Evolutionary conservation across 2,329 filamentous ascomycete genomes (phyloP).

Genomic region (Salinomyces thailandicus): DNA sequence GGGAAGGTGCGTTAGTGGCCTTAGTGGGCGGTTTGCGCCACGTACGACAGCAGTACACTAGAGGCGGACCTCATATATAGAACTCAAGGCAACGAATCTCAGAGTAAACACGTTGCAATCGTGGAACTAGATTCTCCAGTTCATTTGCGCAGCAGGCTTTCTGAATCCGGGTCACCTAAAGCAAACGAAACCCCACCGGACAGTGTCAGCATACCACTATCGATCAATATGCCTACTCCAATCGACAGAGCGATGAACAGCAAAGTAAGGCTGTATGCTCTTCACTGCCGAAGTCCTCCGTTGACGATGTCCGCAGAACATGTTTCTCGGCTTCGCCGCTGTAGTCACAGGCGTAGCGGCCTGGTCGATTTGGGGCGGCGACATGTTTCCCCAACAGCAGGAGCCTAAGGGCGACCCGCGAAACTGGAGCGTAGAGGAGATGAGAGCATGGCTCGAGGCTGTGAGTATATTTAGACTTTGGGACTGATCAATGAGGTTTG

Average conservation of each 20-base stretch:
- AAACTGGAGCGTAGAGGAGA: constrained; percentile 68
- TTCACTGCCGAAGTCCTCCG: constrained; percentile 3
- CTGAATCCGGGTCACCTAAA: no score
- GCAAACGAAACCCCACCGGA: no score
- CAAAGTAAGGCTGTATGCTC: constrained; percentile 27
- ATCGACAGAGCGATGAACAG: constrained; percentile 39
- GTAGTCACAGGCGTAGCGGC: constrained; percentile 70
- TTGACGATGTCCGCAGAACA: constrained; percentile 17
- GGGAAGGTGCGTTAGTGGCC: no score
- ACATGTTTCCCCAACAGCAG: constrained; percentile 63
- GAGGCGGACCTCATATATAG: no score
- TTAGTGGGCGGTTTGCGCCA: no score
- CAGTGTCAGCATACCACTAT: background rate
- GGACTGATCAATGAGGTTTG: background rate
- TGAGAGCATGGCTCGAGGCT: constrained; percentile 67
- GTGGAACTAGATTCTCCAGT: no score
- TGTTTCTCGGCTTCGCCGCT: constrained; percentile 60
- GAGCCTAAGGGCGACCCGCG: constrained; percentile 70
- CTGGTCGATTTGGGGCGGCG: constrained; percentile 76
- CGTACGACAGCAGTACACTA: no score
- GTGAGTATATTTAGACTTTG: constrained; percentile 53
- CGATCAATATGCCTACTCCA: constrained; percentile 37
- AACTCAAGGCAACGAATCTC: no score
- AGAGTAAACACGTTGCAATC: no score
- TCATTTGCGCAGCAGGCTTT: no score